Conservation (phyloP, 2,329 filamentous ascomycete genomes). For the Pseudogymnoascus sp. region DNA sequence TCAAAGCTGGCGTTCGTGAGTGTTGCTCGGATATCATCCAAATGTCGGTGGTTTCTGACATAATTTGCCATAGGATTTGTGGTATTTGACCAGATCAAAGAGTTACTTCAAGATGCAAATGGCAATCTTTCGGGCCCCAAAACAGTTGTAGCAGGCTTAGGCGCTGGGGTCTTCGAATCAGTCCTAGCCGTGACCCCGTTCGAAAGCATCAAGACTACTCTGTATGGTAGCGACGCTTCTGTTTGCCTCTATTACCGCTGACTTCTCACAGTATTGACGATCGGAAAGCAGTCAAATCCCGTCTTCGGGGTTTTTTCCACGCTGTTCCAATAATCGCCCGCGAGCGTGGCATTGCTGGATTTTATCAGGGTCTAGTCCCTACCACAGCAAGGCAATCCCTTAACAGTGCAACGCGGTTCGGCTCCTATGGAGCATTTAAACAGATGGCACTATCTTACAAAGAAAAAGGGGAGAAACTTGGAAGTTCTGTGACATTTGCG, state of each 20-base stretch:
- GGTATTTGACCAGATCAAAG: slow-evolving; percentile 92
- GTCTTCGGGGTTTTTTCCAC: slow-evolving; percentile 89
- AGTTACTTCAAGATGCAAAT: slow-evolving; percentile 69
- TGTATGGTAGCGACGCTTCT: slow-evolving; percentile 40
- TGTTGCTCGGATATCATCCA: neutral
- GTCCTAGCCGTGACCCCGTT: slow-evolving; percentile 91
- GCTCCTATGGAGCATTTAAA: slow-evolving; percentile 81
- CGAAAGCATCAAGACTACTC: slow-evolving; percentile 95
- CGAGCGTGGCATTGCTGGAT: slow-evolving; percentile 81
- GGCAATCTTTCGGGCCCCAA: slow-evolving; percentile 85
- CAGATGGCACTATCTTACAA: slow-evolving; percentile 89
- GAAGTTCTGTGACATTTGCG: slow-evolving; percentile 80
- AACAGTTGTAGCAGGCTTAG: slow-evolving; percentile 89
- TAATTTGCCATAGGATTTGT: slow-evolving; percentile 55
- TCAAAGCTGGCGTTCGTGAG: slow-evolving; percentile 82
- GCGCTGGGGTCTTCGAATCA: slow-evolving; percentile 89
- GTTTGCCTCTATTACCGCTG: neutral
- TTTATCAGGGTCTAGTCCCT: slow-evolving; percentile 94
- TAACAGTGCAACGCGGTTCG: slow-evolving; percentile 90
- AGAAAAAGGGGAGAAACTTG: slow-evolving; percentile 89
- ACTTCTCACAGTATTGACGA: slow-evolving; percentile 69
- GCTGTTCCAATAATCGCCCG: slow-evolving; percentile 79
- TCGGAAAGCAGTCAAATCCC: slow-evolving; percentile 74
- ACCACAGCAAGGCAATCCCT: slow-evolving; percentile 92
- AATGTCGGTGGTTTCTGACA: neutral